phyloP scores from a whole-genome alignment of 148 eudicot species.

The Chenopodium album region DNA sequence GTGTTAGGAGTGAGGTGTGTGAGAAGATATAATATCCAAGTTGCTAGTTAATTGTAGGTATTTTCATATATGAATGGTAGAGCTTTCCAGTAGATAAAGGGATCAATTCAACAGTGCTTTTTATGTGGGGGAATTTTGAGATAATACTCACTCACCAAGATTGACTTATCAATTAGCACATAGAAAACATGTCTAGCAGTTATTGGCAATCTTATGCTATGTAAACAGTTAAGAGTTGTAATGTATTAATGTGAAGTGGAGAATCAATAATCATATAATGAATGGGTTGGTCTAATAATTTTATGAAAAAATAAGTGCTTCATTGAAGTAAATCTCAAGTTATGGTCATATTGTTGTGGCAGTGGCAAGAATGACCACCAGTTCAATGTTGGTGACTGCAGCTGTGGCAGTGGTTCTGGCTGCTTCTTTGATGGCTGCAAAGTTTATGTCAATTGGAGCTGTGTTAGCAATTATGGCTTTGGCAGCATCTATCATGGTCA shows the following conservation, averaged over 20 bases:
- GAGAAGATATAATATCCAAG: neutral
- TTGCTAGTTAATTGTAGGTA: neutral
- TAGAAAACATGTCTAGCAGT: neutral
- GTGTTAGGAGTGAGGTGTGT: neutral
- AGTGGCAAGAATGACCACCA: slow-evolving; percentile 44
- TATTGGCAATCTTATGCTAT: neutral
- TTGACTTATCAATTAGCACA: neutral
- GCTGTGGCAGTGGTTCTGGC: slow-evolving; percentile 74
- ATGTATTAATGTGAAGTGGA: neutral
- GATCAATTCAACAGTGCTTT: neutral
- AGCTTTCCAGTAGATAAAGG: neutral
- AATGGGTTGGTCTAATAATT: slow-evolving; percentile 8
- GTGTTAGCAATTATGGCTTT: slow-evolving; percentile 53
- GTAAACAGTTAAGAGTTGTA: neutral
- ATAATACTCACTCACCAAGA: neutral
- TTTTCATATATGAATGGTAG: neutral
- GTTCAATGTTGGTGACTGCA: slow-evolving; percentile 40
- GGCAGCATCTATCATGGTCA: slow-evolving; percentile 43
- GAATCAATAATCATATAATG: neutral
- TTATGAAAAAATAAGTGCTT: slow-evolving; percentile 18
- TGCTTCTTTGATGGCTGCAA: slow-evolving; percentile 66
- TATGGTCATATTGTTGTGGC: slow-evolving; percentile 43
- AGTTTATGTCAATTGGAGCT: slow-evolving; percentile 41
- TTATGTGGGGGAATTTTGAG: neutral
- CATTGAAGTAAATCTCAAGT: slow-evolving; percentile 37